These are phyloP conservation scores for Amborella trichopoda DNA, from an alignment of 164 flowering plant genomes.

Conservation along the genomic window DNA sequence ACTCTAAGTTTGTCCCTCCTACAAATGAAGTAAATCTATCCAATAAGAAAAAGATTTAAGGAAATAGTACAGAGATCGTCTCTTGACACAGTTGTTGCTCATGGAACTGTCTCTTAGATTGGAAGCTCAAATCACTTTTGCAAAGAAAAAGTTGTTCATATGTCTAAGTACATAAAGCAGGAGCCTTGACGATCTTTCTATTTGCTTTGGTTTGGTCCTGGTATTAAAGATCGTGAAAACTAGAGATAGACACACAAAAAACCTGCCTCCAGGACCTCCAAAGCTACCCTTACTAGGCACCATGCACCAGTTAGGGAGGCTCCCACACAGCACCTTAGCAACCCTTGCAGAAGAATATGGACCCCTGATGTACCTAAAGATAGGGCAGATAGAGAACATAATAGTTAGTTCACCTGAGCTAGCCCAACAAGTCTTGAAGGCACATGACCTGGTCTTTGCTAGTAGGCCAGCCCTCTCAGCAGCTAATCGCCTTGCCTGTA, in stretches of 20 bases:
- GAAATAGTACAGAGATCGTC: no score
- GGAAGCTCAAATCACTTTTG: slow-evolving; percentile 6
- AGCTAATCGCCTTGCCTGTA: neutral
- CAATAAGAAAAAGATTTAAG: no score
- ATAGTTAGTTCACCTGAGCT: slow-evolving; percentile 8
- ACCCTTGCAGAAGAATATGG: slow-evolving; percentile 10
- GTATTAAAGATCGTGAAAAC: no score
- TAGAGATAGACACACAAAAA: no score
- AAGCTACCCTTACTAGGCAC: slow-evolving; percentile 17
- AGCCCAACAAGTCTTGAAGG: slow-evolving; percentile 13
- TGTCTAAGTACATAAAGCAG: neutral
- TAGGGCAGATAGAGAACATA: slow-evolving; percentile 10
- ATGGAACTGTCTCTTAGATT: no score
- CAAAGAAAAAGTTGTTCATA: neutral
- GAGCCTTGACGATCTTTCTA: no score
- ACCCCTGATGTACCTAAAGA: slow-evolving; percentile 13
- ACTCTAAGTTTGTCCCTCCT: no score
- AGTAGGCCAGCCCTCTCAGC: neutral
- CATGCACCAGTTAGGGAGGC: slow-evolving; percentile 13
- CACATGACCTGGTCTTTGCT: slow-evolving; percentile 12
- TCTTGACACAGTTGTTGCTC: no score
- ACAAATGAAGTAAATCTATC: no score
- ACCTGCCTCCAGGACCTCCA: slow-evolving; percentile 15
- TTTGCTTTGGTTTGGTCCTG: no score
- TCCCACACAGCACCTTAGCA: slow-evolving; percentile 12